Conservation (phyloP, 371 early-diverging fungal genomes). For the Blyttiomyces sp. region DNA sequence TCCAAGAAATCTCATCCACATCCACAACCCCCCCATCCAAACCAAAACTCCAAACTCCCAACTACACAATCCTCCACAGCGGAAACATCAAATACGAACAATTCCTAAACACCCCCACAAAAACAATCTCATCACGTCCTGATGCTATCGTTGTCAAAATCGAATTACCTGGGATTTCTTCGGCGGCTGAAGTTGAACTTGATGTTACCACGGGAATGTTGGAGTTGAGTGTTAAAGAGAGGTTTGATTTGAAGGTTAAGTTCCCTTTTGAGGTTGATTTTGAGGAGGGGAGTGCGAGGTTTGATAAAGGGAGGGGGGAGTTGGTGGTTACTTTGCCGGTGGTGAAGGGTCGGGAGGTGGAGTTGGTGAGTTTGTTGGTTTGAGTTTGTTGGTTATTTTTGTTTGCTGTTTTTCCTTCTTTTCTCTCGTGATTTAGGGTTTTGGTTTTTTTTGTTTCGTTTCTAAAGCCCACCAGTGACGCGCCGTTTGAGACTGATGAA, state of each 20-base stretch:
- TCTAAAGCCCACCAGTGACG: background rate
- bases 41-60: conserved; percentile 13
- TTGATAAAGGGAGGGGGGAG: conserved; percentile 26
- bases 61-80: conserved; percentile 35
- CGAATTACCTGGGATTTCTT: conserved; percentile 28
- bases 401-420: background rate
- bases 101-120: conserved; percentile 31
- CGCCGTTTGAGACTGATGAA: conserved; percentile 1
- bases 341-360: conserved; percentile 5
- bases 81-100: conserved; percentile 24
- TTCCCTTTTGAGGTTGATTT: conserved; percentile 35
- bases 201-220: conserved; percentile 17
- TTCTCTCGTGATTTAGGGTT: too few relatives aligned
- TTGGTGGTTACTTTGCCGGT: conserved; percentile 40
- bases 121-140: conserved; percentile 29
- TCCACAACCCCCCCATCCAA: background rate
- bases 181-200: conserved; percentile 29
- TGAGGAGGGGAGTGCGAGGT: conserved; percentile 35
- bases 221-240: conserved; percentile 15
- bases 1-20: conserved; percentile 3
- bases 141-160: conserved; percentile 35
- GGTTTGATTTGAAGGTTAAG: conserved; percentile 24
- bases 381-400: too few relatives aligned
- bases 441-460: background rate
- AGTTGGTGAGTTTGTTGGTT: background rate